Evolutionary conservation across 345 rosid genomes (phyloP), one percentile per base, ranked within the genome.

Genomic region (Microcos paniculata): DNA sequence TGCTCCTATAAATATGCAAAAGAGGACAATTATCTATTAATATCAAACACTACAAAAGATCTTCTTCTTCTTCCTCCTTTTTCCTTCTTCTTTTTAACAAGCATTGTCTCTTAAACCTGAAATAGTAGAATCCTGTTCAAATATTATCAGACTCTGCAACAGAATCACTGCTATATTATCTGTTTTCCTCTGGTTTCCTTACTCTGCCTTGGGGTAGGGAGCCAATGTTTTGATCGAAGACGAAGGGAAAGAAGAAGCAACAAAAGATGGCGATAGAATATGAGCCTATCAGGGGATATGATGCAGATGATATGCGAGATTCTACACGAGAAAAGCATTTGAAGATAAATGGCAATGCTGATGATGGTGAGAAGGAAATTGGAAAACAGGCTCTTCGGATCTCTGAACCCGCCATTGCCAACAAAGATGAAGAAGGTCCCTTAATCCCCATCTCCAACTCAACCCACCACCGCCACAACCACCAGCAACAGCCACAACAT

Each of bases 331-430:
- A 38, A 6, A 35, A 74, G 77, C 56, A 46, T 51, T 21, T 3
- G 49, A 14, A 23, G 63, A 55, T 26, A 43, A 24, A 26, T 0
- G 30, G 71, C 68, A 78, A 79, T 11, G 75, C 33, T 26, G 78
- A 71, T 35, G 71, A 40, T 62, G 71, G 23, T 12, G 48, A 69
- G 16, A 55, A 82, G 19, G 85, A 85, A 18, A 10, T 16, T n/a
- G 62, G 23, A 14, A 28, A 31, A 3, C 45, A 76, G 75, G 81
- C 81, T 63, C 76, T 88, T 49, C 83, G 74, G 74, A 81, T 83
- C 80, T 79, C 80, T 56, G 75, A 63, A 48, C 49, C 85, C 4
- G 72, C 69, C 48, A 31, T 24, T 46, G 15, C 56, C 16, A 63
- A 43, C 30, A 52, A 4, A 38, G 74, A 64, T 65, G 77, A 77